Evolutionary conservation across 1,284 basidiomycete species (phyloP).

Genomic region (Marasmius sp.): DNA sequence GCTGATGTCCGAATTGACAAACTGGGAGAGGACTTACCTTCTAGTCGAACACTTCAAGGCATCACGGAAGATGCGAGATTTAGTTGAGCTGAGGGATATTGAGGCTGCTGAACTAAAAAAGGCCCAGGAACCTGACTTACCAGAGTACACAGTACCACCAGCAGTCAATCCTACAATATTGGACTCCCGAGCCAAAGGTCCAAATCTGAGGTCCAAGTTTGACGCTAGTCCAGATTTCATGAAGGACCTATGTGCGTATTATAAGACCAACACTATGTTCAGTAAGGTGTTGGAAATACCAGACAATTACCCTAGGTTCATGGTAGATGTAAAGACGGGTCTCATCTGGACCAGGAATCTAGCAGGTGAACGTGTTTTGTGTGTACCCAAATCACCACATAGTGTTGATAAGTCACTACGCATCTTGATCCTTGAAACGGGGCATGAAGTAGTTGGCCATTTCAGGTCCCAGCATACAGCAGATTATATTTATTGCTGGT

Average conservation of each 20-base stretch:
- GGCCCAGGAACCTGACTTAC: too few relatives aligned
- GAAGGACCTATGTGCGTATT: background rate
- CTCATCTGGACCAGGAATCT: slow-evolving; percentile 5
- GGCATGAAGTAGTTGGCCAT: slow-evolving; percentile 26
- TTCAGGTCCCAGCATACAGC: slow-evolving; percentile 20
- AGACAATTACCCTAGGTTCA: background rate
- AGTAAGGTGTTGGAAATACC: background rate
- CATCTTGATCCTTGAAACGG: slow-evolving; percentile 23
- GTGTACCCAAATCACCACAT: background rate
- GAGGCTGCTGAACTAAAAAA: too few relatives aligned
- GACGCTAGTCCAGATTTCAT: background rate
- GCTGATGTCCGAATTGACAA: background rate
- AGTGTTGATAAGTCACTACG: slow-evolving; percentile 7
- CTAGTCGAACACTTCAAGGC: too few relatives aligned
- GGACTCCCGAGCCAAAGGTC: background rate
- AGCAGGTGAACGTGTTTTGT: background rate
- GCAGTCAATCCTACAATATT: too few relatives aligned
- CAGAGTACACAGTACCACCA: too few relatives aligned
- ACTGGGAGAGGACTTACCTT: background rate
- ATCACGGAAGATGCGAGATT: too few relatives aligned
- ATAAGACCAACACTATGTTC: background rate
- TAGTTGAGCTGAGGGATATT: too few relatives aligned
- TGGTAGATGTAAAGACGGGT: background rate
- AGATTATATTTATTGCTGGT: slow-evolving; percentile 26
- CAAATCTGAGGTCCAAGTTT: background rate